These are phyloP conservation scores for Sphagnum magellanicum DNA, from an alignment of 228 moss, liverwort and hornwort species.

Conservation along the genomic window DNA sequence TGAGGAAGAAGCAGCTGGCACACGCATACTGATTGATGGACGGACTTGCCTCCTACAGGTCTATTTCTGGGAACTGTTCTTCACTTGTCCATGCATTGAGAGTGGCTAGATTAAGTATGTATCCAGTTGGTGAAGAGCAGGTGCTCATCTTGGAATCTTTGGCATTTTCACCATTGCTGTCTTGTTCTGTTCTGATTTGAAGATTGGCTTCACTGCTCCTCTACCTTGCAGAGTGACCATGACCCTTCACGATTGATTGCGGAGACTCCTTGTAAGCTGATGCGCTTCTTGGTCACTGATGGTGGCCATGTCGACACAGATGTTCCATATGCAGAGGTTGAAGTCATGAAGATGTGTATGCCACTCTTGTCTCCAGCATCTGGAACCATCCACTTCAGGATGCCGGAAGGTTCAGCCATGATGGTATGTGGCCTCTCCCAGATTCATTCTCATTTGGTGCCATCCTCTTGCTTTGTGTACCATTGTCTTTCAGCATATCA, in stretches of 20 bases:
- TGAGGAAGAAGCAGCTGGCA: constrained; percentile 93
- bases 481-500: background rate
- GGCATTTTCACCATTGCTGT: too few species aligned
- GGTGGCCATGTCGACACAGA: constrained; percentile 77
- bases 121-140: too few species aligned
- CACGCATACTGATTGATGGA: constrained; percentile 88
- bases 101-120: too few species aligned
- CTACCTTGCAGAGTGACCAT: constrained; percentile 71
- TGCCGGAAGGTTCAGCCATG: constrained; percentile 93
- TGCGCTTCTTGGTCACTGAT: constrained; percentile 70
- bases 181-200: too few species aligned
- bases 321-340: constrained; percentile 84
- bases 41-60: constrained; percentile 97
- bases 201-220: background rate
- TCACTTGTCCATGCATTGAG: background rate
- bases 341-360: constrained; percentile 99
- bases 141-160: too few species aligned
- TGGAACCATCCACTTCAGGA: constrained; percentile 63
- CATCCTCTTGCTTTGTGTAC: background rate
- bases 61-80: background rate
- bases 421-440: constrained; percentile 33
- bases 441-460: too few species aligned
- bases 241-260: constrained; percentile 90
- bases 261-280: constrained; percentile 86
- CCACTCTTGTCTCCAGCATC: constrained; percentile 76